A percentile compares a stretch with the other conserved stretches of the same genome.
Evolutionary conservation across 2,329 filamentous ascomycete genomes (phyloP).

Genomic region (Trichoderma atrobrunneum): DNA sequence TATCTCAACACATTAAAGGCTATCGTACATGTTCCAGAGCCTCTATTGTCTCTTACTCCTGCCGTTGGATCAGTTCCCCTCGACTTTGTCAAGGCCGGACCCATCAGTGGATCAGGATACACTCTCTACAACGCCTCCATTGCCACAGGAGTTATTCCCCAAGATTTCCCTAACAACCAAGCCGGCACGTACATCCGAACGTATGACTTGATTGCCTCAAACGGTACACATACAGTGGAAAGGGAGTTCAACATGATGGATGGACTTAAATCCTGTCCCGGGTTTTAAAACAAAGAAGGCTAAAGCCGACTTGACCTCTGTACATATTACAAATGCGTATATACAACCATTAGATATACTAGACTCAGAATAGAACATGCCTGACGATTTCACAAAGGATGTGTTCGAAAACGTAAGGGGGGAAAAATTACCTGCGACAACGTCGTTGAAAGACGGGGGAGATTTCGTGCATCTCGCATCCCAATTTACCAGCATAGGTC

Average conservation of each 20-base stretch:
- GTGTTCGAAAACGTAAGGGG: not conserved
- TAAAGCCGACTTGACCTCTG: not conserved
- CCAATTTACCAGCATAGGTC: not conserved
- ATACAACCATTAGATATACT: not conserved
- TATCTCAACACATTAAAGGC: not conserved
- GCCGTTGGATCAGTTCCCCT: slow-evolving; percentile 1
- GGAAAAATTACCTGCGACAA: not conserved
- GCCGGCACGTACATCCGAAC: slow-evolving; percentile 15
- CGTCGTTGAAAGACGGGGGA: not conserved
- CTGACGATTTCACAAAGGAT: not conserved
- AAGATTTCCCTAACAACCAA: not conserved
- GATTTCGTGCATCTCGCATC: not conserved
- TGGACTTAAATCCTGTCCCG: not conserved
- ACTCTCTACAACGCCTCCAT: slow-evolving; percentile 16
- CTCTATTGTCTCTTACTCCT: not conserved
- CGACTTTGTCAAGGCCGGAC: slow-evolving; percentile 8
- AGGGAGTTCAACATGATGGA: slow-evolving; percentile 18
- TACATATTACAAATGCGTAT: not conserved
- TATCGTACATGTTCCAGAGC: not conserved
- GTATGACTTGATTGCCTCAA: slow-evolving; percentile 20
- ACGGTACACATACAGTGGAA: slow-evolving; percentile 8
- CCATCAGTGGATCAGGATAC: slow-evolving; percentile 2
- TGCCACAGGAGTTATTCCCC: not conserved
- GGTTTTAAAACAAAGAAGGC: not conserved
- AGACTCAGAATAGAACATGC: not conserved